phyloP scores from a whole-genome alignment of 768 basidiomycete genomes.

The Boletus pseudopeckii region DNA sequence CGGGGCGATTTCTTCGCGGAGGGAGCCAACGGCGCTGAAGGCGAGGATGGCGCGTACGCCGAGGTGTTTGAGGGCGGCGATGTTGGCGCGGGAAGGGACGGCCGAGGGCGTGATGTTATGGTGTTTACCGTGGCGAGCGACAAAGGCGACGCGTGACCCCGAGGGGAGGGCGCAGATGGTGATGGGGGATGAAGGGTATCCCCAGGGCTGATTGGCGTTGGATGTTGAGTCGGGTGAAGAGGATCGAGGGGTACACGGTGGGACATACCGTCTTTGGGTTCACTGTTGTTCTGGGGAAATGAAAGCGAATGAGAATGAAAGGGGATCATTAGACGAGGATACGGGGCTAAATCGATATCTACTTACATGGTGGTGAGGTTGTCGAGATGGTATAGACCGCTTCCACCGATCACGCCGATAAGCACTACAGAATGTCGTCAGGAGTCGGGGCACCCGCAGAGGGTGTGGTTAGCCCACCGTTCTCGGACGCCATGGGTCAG shows the following conservation, averaged over 20 bases:
- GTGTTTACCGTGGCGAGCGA: conserved; percentile 83
- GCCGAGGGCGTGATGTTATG: conserved; percentile 78
- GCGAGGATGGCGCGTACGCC: conserved; percentile 88
- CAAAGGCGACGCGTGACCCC: conserved; percentile 78
- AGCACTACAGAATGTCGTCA: conserved; percentile 46
- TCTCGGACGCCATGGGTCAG: conserved; percentile 15
- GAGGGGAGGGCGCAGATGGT: conserved; percentile 87
- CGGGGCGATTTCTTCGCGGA: conserved; percentile 89
- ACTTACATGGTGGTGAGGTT: conserved; percentile 85
- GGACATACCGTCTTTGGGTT: conserved; percentile 75
- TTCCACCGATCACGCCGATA: conserved; percentile 89
- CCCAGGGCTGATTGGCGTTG: conserved; percentile 72
- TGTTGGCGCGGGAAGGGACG: conserved; percentile 88
- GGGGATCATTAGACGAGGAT: not conserved
- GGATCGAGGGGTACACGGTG: not conserved
- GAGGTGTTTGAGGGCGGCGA: conserved; percentile 89
- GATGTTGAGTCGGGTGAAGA: not conserved
- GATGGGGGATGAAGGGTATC: conserved; percentile 85
- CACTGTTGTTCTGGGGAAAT: conserved; percentile 60
- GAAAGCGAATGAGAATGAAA: not conserved
- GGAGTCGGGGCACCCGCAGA: not conserved
- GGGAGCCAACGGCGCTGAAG: conserved; percentile 93
- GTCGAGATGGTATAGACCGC: conserved; percentile 89
- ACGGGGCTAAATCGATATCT: not conserved
- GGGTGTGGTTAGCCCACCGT: conserved; percentile 5